Percentiles rank a stretch among this genome's conserved stretches.
These are phyloP conservation scores for Parsonsia alboflavescens DNA, from an alignment of 257 asterid species.

Conservation along the genomic window DNA sequence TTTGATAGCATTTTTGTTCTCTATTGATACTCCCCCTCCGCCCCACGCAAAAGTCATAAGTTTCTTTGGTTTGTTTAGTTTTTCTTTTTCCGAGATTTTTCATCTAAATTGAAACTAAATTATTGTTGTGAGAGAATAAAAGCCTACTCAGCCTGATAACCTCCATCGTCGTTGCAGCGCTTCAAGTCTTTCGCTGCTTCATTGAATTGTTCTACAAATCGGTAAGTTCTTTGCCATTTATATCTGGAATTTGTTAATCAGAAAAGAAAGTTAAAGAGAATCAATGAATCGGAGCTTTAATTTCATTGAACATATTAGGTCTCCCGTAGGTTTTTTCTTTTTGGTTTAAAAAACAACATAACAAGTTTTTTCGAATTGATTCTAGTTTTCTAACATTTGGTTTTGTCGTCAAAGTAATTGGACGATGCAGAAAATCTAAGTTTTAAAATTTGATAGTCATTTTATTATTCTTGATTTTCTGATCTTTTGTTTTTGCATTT, in stretches of 20 bases:
- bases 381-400: background rate
- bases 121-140: background rate
- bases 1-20: too few species aligned
- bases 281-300: background rate
- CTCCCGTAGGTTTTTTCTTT: background rate
- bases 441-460: too few species aligned
- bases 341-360: too few species aligned
- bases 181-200: background rate
- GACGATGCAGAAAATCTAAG: background rate
- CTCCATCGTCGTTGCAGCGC: background rate
- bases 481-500: too few species aligned
- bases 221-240: background rate
- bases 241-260: background rate
- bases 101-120: too few species aligned
- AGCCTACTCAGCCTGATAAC: background rate
- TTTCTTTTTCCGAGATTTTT: background rate
- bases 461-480: too few species aligned
- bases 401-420: background rate
- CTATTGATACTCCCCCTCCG: too few species aligned
- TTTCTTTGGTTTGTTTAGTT: too few species aligned
- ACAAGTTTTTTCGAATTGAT: background rate
- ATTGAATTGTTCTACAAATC: background rate
- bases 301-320: background rate
- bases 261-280: background rate
- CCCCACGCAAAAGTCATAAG: too few species aligned